Evolutionary conservation across 805 yeast species (phyloP).

Genomic region (Candida tibetensis): DNA sequence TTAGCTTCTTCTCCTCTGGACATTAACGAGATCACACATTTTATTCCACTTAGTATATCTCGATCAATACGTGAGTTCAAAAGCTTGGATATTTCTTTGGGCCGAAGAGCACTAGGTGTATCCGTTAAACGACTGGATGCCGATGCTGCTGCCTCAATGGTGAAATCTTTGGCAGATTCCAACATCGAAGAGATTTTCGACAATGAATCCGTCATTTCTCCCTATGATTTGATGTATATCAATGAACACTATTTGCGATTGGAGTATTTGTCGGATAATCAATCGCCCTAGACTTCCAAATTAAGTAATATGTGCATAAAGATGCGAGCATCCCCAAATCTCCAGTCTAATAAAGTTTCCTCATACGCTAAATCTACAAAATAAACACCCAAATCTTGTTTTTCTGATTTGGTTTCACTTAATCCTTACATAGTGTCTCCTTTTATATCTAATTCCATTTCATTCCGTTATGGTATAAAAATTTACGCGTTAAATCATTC

Average conservation of each 20-base stretch:
- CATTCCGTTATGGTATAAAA: no score
- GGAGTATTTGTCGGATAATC: not conserved
- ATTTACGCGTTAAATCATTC: no score
- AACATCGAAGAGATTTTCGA: constrained; percentile 65
- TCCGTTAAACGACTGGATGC: constrained; percentile 68
- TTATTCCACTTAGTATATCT: constrained; percentile 42
- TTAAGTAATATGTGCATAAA: no score
- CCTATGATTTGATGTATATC: not conserved
- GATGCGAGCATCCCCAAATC: no score
- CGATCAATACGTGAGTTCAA: constrained; percentile 69
- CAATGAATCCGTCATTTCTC: constrained; percentile 46
- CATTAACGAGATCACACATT: constrained; percentile 37
- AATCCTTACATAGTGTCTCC: no score
- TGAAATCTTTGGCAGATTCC: constrained; percentile 75
- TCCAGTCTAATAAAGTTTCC: no score
- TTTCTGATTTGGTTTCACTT: no score
- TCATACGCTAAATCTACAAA: no score
- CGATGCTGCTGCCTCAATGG: constrained; percentile 79
- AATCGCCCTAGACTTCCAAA: not conserved
- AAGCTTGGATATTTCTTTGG: constrained; percentile 61
- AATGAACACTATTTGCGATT: not conserved
- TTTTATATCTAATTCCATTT: no score
- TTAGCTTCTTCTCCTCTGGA: constrained; percentile 41
- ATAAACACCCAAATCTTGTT: no score
- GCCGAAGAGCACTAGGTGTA: constrained; percentile 56